A percentile compares a stretch with the other conserved stretches of the same genome.
phyloP scores from a whole-genome alignment of 768 basidiomycete species.

The Termitomyces heimii region DNA sequence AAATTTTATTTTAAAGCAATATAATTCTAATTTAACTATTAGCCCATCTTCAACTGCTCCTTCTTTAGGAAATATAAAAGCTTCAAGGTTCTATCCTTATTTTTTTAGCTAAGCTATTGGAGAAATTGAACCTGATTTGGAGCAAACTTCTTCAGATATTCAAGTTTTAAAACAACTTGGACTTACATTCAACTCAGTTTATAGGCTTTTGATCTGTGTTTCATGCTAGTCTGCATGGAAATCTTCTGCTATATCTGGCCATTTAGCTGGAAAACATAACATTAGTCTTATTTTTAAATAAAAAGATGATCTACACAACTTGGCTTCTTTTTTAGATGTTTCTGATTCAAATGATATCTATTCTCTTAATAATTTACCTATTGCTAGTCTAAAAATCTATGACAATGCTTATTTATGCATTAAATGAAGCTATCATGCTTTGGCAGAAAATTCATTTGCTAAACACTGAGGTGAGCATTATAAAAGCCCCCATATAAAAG shows the following conservation, averaged over 20 bases:
- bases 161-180: background rate
- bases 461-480: background rate
- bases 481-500: background rate
- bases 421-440: background rate
- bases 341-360: background rate
- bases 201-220: background rate
- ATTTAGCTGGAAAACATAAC: background rate
- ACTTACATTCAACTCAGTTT: background rate
- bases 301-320: background rate
- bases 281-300: background rate
- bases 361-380: background rate
- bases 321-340: background rate
- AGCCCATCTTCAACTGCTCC: background rate
- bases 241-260: background rate
- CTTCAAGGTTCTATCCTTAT: background rate
- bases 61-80: background rate
- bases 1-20: too few species aligned
- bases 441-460: background rate
- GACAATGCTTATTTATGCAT: background rate
- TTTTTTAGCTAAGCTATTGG: background rate
- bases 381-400: background rate
- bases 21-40: too few species aligned
- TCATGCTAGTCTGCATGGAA: background rate
- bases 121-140: background rate
- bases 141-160: background rate